Conservation (phyloP, 345 rosid species). For the Microcos paniculata region DNA sequence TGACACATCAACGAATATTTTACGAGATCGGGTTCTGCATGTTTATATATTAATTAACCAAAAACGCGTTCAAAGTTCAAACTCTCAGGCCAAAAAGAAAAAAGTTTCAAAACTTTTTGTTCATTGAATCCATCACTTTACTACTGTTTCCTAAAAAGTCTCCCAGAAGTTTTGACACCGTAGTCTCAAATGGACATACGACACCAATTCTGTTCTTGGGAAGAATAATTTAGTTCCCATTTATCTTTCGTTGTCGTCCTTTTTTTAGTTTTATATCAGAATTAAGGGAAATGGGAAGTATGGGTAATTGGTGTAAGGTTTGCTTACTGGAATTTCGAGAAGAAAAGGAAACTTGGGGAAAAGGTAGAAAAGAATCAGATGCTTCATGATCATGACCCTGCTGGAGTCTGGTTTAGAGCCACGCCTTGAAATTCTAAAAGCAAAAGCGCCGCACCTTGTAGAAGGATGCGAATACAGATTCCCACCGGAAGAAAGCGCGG, state of each 20-base stretch:
- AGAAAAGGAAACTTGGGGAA: neutral
- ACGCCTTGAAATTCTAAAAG: neutral
- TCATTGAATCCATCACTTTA: neutral
- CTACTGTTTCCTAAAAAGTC: neutral
- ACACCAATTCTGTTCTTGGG: neutral
- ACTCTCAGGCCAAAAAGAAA: too few species aligned
- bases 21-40: neutral
- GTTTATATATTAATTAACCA: neutral
- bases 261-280: neutral
- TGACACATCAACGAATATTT: neutral
- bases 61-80: neutral
- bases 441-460: neutral
- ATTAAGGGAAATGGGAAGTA: neutral
- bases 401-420: neutral
- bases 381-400: too few species aligned
- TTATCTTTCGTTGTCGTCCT: neutral
- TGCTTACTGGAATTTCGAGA: neutral
- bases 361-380: constrained; percentile 8
- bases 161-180: neutral
- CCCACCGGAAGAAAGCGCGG: constrained; percentile 11
- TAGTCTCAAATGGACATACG: neutral
- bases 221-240: neutral
- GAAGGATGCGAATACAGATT: constrained; percentile 6
- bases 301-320: neutral
- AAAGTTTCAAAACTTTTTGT: neutral